Conservation (phyloP, 2,329 filamentous ascomycete species). For the Thermomyces lanuginosus region DNA sequence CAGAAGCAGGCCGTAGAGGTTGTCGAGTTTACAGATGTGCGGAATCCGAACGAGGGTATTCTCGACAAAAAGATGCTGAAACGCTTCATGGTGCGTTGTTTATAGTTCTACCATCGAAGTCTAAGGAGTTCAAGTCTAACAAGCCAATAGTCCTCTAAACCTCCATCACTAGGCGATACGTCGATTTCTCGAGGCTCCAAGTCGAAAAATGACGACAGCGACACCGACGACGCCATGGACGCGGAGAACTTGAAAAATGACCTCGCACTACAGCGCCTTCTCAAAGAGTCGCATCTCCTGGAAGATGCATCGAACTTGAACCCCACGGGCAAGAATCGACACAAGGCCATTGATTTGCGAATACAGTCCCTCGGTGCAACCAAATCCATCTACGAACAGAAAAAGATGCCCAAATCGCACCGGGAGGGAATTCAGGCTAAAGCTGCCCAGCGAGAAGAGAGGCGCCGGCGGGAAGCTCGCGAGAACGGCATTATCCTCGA, state of each 20-base stretch:
- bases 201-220: slow-evolving; percentile 25
- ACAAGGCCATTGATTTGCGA: slow-evolving; percentile 69
- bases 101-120: too few species aligned
- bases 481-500: slow-evolving; percentile 89
- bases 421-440: slow-evolving; percentile 70
- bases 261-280: slow-evolving; percentile 73
- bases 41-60: slow-evolving; percentile 21
- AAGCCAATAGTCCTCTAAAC: slow-evolving; percentile 28
- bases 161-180: slow-evolving; percentile 24
- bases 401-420: slow-evolving; percentile 77
- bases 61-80: slow-evolving; percentile 57
- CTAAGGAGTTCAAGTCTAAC: too few species aligned
- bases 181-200: too few species aligned
- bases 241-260: slow-evolving; percentile 68
- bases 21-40: slow-evolving; percentile 42
- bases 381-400: slow-evolving; percentile 54
- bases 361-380: slow-evolving; percentile 70
- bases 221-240: slow-evolving; percentile 45
- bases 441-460: slow-evolving; percentile 47
- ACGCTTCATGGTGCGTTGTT: slow-evolving; percentile 52
- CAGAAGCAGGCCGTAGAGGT: slow-evolving; percentile 41
- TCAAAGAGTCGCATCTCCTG: slow-evolving; percentile 83
- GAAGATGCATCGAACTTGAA: slow-evolving; percentile 39
- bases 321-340: slow-evolving; percentile 53
- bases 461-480: slow-evolving; percentile 58